Percentiles rank a stretch among this genome's conserved stretches.
phyloP scores from a whole-genome alignment of 495 filamentous ascomycete species.

The Hypoxylon rickii region DNA sequence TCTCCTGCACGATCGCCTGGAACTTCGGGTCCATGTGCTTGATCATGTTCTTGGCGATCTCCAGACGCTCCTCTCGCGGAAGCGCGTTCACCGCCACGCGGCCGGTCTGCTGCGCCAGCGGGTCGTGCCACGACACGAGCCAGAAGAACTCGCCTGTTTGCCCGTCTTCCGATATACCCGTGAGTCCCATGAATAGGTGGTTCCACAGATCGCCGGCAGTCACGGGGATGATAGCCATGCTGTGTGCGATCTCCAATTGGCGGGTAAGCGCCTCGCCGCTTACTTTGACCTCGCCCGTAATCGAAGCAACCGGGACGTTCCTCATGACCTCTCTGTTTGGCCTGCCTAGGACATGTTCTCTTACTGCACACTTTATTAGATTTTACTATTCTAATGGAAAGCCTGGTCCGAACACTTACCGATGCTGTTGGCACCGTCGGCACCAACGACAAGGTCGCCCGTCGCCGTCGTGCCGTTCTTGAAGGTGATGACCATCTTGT shows the following conservation, averaged over 20 bases:
- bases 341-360: constrained; percentile 43
- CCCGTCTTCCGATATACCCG: constrained; percentile 22
- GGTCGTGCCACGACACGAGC: constrained; percentile 30
- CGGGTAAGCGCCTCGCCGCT: constrained; percentile 28
- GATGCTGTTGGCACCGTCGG: constrained; percentile 44
- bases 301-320: constrained; percentile 30
- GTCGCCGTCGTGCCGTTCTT: constrained; percentile 29
- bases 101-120: constrained; percentile 24
- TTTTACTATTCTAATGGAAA: not conserved
- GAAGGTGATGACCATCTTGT: constrained; percentile 33
- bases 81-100: constrained; percentile 15
- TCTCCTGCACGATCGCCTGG: constrained; percentile 27
- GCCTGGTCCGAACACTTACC: constrained; percentile 4
- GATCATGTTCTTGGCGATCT: constrained; percentile 26
- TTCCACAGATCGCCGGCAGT: constrained; percentile 25
- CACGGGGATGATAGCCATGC: constrained; percentile 29
- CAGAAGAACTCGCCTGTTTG: constrained; percentile 38
- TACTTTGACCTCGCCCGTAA: constrained; percentile 35
- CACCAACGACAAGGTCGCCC: constrained; percentile 36
- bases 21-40: constrained; percentile 30
- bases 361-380: constrained; percentile 20
- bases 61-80: constrained; percentile 19
- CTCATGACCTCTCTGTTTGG: constrained; percentile 27
- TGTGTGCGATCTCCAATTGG: constrained; percentile 38
- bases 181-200: constrained; percentile 32